A percentile compares a stretch with the other conserved stretches of the same genome.
Conservation (phyloP, 345 rosid species). For the Syzygium aqueum region DNA sequence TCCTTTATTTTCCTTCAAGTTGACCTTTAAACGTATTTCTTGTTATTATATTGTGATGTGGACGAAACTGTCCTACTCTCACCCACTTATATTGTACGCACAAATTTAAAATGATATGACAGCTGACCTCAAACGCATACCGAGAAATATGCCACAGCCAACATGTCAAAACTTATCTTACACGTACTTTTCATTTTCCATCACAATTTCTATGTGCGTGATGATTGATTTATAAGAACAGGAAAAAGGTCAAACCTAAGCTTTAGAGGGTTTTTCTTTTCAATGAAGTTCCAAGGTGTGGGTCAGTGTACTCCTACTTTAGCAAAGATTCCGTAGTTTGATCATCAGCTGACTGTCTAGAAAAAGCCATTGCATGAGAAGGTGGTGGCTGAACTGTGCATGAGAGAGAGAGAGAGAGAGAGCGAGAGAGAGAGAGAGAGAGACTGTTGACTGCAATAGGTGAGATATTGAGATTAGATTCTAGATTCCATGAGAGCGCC, state of each 20-base stretch:
- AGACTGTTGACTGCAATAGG: background rate
- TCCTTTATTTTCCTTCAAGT: background rate
- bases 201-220: background rate
- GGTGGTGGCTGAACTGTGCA: background rate
- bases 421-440: background rate
- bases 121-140: background rate
- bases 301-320: background rate
- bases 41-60: background rate
- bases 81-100: background rate
- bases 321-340: background rate
- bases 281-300: background rate
- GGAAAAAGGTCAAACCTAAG: background rate
- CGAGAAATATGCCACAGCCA: background rate
- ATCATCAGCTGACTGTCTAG: background rate
- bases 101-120: too few relatives aligned
- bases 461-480: background rate
- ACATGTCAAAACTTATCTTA: conserved; percentile 8
- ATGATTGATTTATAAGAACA: background rate
- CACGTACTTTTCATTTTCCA: background rate
- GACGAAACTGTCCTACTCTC: background rate
- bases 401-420: background rate
- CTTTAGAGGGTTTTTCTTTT: background rate
- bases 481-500: background rate
- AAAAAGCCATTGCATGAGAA: background rate
- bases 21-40: background rate